Evolutionary conservation across 306 rosid species (phyloP).

Genomic region (Cucumis hystrix): DNA sequence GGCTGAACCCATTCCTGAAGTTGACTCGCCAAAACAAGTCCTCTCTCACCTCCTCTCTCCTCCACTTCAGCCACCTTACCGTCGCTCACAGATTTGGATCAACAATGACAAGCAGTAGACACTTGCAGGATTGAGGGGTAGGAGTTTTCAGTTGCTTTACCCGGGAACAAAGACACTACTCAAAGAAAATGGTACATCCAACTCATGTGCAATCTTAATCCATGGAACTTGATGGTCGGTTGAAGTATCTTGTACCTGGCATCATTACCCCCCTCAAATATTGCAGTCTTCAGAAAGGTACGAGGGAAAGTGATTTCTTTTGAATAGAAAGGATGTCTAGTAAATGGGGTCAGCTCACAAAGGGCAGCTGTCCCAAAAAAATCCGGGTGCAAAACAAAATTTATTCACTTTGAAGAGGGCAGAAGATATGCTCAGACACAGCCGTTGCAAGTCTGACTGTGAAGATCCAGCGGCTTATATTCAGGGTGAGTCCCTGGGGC

Average conservation of each 20-base stretch:
- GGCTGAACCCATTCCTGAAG: neutral
- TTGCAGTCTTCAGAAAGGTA: neutral
- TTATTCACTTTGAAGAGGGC: neutral
- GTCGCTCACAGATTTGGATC: neutral
- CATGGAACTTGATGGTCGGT: neutral
- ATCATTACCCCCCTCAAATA: neutral
- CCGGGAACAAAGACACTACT: neutral
- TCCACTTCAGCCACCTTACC: neutral
- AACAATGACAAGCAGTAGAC: neutral
- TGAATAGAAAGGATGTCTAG: neutral
- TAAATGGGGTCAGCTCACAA: neutral
- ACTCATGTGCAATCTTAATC: neutral
- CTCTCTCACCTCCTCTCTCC: neutral
- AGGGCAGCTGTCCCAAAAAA: neutral
- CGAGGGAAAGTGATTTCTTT: neutral
- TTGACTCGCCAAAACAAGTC: neutral
- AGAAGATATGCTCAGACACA: neutral
- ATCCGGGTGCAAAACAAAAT: neutral
- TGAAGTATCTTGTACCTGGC: neutral
- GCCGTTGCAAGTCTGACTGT: neutral
- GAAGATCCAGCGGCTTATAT: neutral
- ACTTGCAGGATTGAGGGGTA: neutral
- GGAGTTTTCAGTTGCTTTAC: neutral
- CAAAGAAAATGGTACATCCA: neutral
- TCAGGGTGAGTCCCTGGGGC: neutral